phyloP scores from a whole-genome alignment of 768 basidiomycete species.

The Lactarius evosmus region DNA sequence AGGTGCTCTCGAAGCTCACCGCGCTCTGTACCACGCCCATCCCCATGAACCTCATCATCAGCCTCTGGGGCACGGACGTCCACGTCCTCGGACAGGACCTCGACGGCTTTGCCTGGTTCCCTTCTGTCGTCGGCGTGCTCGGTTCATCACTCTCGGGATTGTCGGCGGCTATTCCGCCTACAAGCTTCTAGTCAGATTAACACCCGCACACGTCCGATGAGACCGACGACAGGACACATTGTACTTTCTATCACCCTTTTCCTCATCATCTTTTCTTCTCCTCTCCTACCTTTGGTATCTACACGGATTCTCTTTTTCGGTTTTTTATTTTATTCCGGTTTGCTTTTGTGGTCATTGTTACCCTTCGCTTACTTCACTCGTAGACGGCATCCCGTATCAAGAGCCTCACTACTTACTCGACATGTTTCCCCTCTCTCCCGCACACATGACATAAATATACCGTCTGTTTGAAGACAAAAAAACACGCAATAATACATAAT shows the following conservation, averaged over 20 bases:
- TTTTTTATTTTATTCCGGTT: not conserved
- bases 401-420: not conserved
- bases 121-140: conserved; percentile 76
- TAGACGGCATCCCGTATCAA: not conserved
- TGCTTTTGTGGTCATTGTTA: not conserved
- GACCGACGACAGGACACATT: no score
- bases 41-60: conserved; percentile 96
- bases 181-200: conserved; percentile 56
- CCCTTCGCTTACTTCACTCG: not conserved
- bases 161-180: conserved; percentile 80
- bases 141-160: conserved; percentile 77
- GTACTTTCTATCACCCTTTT: not conserved
- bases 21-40: conserved; percentile 96
- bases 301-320: no score
- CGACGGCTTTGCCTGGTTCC: conserved; percentile 76
- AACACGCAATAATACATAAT: no score
- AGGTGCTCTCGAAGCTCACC: conserved; percentile 93
- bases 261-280: not conserved
- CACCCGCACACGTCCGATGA: no score
- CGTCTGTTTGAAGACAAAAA: no score
- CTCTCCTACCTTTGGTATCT: not conserved
- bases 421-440: not conserved
- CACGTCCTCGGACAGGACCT: conserved; percentile 86
- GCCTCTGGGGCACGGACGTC: conserved; percentile 99
- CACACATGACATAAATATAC: no score